Base-by-base conservation (phyloP, 306 rosid species). In the Cucurbita moschata region DNA sequence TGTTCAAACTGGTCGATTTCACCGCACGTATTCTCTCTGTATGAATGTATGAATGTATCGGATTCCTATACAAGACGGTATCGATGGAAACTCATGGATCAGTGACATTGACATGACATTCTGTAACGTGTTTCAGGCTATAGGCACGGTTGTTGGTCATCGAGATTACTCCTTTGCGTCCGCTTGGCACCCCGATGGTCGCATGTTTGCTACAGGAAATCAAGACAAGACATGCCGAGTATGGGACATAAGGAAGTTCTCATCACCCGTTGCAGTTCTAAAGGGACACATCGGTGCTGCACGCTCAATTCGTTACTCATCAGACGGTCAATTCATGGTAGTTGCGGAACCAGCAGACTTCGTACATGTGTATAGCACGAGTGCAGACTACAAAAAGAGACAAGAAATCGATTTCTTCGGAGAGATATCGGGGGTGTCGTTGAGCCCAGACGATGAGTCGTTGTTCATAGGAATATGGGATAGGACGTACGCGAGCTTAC, bases 141-240 rank as follows among this genome's bases (percentile, higher is more conserved):
- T 81, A n/a, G 65, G 65, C 43, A 70, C 75, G 30, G 54, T 81
- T 9, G 30, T 50, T 38, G 83, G 83, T 57, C 83, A 81, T 72
- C 72, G 62, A 58, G 83, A 81, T 62, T 81, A 64, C 75, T 81
- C 83, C 7, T 81, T 81, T 50, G 83, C 83, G 3, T 76, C 83
- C 0, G 77, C 83, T 49, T 81, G 83, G 83, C 83, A 67, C 54
- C 83, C 83, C 1, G 26, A 73, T 21, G 83, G 83, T 21, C 71
- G 10, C 6, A 56, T 35, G 16, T 81, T 81, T 57, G 83, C 83
- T 72, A 81, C 83, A 3, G 83, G 83, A 5, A 81, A 77, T 65
- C 83, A 81, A 77, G 83, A 81, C 78, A 81, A 81, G 78, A 81
- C 83, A 37, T 81, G 83, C 60, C 80, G 83, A 37, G 76, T 81